A percentile compares a stretch with the other conserved stretches of the same genome.
phyloP scores from a whole-genome alignment of 768 basidiomycete genomes.

The Trametes maxima region DNA sequence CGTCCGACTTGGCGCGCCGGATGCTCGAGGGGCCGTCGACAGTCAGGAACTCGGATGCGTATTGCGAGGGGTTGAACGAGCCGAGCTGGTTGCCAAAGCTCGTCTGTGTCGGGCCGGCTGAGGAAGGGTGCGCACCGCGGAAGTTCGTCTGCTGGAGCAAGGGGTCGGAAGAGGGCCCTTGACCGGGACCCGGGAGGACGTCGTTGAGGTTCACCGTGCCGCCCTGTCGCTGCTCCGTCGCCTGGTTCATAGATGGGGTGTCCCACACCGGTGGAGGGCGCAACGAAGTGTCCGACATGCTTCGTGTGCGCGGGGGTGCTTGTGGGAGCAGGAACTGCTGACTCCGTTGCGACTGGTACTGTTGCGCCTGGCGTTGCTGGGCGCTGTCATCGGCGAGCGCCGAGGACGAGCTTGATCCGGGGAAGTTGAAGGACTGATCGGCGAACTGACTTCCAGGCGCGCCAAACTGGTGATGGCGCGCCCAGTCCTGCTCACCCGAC shows the following conservation, averaged over 20 bases:
- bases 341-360: conserved; percentile 18
- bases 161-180: conserved; percentile 23
- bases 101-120: conserved; percentile 31
- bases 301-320: conserved; percentile 47
- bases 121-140: conserved; percentile 26
- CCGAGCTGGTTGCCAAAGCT: conserved; percentile 24
- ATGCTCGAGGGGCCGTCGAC: conserved; percentile 40
- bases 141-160: conserved; percentile 7
- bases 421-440: conserved; percentile 20
- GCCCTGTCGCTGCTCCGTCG: conserved; percentile 32
- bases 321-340: conserved; percentile 38
- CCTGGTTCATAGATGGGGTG: conserved; percentile 34
- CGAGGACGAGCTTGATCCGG: conserved; percentile 22
- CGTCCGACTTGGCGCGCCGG: conserved; percentile 56
- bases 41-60: conserved; percentile 35
- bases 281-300: conserved; percentile 61
- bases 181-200: conserved; percentile 37
- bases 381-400: conserved; percentile 20
- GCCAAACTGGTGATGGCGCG: conserved; percentile 17
- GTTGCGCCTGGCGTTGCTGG: conserved; percentile 20
- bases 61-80: conserved; percentile 17
- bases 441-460: conserved; percentile 19
- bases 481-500: conserved; percentile 17
- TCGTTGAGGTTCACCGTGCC: conserved; percentile 44
- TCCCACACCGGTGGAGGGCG: conserved; percentile 58